These are phyloP conservation scores for Lasiodiplodia sp. DNA, from an alignment of 2,329 filamentous ascomycete species.

Conservation along the genomic window DNA sequence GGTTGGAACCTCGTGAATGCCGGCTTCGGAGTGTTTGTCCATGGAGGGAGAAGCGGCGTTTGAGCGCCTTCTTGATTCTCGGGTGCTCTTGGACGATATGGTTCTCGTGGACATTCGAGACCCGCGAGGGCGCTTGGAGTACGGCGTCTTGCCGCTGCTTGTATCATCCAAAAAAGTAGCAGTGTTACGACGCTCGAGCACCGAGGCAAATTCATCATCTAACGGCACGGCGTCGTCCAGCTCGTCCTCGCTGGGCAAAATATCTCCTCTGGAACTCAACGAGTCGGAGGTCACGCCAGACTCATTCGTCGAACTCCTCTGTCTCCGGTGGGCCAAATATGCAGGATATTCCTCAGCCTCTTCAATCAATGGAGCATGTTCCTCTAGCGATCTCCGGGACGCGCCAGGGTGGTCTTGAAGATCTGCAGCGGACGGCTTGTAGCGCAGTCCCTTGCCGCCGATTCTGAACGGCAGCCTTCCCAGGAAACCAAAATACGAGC, in stretches of 20 bases:
- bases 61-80: slow-evolving; percentile 35
- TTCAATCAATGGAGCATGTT: slow-evolving; percentile 76
- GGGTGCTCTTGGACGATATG: slow-evolving; percentile 55
- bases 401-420: slow-evolving; percentile 82
- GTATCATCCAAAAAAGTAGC: slow-evolving; percentile 68
- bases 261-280: slow-evolving; percentile 83
- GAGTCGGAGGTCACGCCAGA: slow-evolving; percentile 87
- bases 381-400: slow-evolving; percentile 61
- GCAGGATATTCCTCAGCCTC: slow-evolving; percentile 60
- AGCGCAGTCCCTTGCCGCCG: slow-evolving; percentile 78
- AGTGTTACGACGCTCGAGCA: slow-evolving; percentile 74
- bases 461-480: slow-evolving; percentile 84
- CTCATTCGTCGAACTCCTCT: slow-evolving; percentile 78
- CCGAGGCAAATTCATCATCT: slow-evolving; percentile 90
- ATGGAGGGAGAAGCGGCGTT: slow-evolving; percentile 8
- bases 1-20: slow-evolving; percentile 47
- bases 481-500: slow-evolving; percentile 84
- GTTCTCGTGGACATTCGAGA: slow-evolving; percentile 57
- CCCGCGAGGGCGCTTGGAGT: slow-evolving; percentile 52
- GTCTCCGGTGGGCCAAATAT: slow-evolving; percentile 54
- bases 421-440: slow-evolving; percentile 90
- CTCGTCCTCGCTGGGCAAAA: slow-evolving; percentile 91
- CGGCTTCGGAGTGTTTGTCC: slow-evolving; percentile 23
- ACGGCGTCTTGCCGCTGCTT: slow-evolving; percentile 67
- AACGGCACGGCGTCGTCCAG: slow-evolving; percentile 87